These are phyloP conservation scores for Trichosporon asahii DNA, from an alignment of 1,284 basidiomycete genomes.

Conservation along the genomic window DNA sequence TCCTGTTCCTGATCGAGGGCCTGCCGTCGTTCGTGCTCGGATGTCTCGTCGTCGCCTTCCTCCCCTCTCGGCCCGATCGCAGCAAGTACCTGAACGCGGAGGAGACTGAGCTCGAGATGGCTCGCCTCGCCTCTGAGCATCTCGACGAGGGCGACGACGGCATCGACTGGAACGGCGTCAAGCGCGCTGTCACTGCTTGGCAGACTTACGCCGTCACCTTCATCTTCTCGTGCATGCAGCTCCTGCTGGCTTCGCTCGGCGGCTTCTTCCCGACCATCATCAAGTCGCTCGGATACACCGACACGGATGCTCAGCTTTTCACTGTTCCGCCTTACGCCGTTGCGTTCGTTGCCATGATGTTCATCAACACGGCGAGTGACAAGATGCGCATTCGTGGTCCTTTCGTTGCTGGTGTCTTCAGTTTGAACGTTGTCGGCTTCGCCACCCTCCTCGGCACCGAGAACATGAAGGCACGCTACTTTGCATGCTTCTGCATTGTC, in stretches of 20 bases:
- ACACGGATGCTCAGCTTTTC: conserved; percentile 56
- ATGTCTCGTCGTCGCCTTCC: conserved; percentile 59
- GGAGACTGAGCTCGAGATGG: conserved; percentile 59
- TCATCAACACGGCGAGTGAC: conserved; percentile 65
- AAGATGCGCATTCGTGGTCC: conserved; percentile 64
- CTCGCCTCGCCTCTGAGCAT: conserved; percentile 61
- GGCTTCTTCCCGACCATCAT: conserved; percentile 82
- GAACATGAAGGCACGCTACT: conserved; percentile 46
- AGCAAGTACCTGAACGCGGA: conserved; percentile 64
- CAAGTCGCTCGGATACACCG: conserved; percentile 55
- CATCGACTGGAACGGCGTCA: conserved; percentile 47
- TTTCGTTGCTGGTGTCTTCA: conserved; percentile 38
- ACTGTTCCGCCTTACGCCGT: conserved; percentile 29
- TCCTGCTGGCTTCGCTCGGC: conserved; percentile 61
- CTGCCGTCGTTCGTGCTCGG: conserved; percentile 58
- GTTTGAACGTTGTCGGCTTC: conserved; percentile 43
- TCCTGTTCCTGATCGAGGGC: conserved; percentile 27
- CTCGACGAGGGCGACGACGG: conserved; percentile 56
- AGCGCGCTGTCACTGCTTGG: conserved; percentile 63
- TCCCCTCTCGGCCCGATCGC: conserved; percentile 71
- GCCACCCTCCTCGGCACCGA: conserved; percentile 37
- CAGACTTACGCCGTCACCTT: conserved; percentile 42
- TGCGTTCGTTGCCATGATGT: conserved; percentile 50
- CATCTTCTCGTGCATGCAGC: conserved; percentile 60
- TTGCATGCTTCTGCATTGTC: conserved; percentile 36